Base-by-base conservation (phyloP, 768 basidiomycete genomes). In the Macrolepiota dolichaula region DNA sequence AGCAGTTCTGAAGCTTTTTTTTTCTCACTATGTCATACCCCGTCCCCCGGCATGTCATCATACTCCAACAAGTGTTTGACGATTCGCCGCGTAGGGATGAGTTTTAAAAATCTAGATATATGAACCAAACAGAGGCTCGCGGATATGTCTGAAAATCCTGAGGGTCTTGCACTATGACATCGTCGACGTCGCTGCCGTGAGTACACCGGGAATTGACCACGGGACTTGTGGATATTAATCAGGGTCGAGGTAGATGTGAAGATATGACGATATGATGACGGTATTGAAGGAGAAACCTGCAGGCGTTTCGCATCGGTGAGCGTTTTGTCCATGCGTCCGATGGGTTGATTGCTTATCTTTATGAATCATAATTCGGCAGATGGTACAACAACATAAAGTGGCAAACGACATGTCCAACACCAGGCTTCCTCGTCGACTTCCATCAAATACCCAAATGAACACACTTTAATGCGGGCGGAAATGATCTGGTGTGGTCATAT, bases 201-300 rank as follows among this genome's bases (percentile, higher is more conserved):
- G 29, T 11, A 25, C 29, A 32, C 52, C 11, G 13, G 37, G 22
- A n/a, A 10, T 13, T 22, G 52, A 15, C 25, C 37, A 25, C 22
- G 19, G 19, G 52, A 54, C 15, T 24, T 13, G 37, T 32, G 37
- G 52, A 49, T 54, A 54, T 54, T 37, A 54, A 54, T 38, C 52
- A 54, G 52, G 52, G 52, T 38, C 52, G 52, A 37, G 10, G 9
- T 13, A 38, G 32, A 54, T 54, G 52, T 54, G 52, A 38, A 54
- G 52, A 53, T 12, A 38, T 54, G 52, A 22, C n/a, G 51, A 51
- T 17, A 19, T 7, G 9, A 37, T 53, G 51, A 32, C 51, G 27
- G 29, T 32, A 49, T 17, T 11, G 22, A 35, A 27, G 32, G 35
- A 15, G 32, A 24, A n/a, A 22, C 47, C 47, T 49, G 25, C 47